Percentiles rank a stretch among this genome's conserved stretches.
These are phyloP conservation scores for Leccinum disarticulatum DNA, from an alignment of 768 basidiomycete species.

Conservation along the genomic window DNA sequence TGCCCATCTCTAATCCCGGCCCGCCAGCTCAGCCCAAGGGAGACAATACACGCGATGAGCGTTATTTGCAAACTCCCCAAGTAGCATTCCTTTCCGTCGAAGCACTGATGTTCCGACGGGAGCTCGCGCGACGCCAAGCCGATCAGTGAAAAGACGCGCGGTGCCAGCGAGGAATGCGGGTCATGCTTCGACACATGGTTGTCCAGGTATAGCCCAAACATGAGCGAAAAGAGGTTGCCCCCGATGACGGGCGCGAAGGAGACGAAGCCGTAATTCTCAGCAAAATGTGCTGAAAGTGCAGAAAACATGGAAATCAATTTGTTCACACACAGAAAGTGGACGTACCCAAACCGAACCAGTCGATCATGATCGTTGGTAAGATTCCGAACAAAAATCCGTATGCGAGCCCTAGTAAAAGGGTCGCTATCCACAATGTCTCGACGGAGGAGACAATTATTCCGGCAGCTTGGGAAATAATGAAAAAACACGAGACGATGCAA, in stretches of 20 bases:
- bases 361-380: conserved; percentile 73
- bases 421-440: conserved; percentile 58
- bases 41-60: conserved; percentile 34
- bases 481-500: conserved; percentile 61
- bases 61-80: conserved; percentile 54
- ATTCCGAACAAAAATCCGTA: conserved; percentile 77
- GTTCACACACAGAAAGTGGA: conserved; percentile 17
- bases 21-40: conserved; percentile 38
- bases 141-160: neutral
- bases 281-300: conserved; percentile 55
- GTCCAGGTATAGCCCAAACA: conserved; percentile 82
- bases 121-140: conserved; percentile 15
- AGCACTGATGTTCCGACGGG: conserved; percentile 45
- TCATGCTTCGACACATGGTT: conserved; percentile 46
- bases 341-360: conserved; percentile 88
- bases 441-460: conserved; percentile 58
- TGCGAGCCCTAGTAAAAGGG: conserved; percentile 39
- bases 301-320: neutral
- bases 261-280: conserved; percentile 85
- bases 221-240: conserved; percentile 80
- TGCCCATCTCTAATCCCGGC: conserved; percentile 37
- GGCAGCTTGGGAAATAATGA: conserved; percentile 71
- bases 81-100: conserved; percentile 61
- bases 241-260: conserved; percentile 73
- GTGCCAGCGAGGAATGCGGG: neutral